Base-by-base conservation (phyloP, 2,329 filamentous ascomycete genomes). In the Plectosphaerella plurivora region DNA sequence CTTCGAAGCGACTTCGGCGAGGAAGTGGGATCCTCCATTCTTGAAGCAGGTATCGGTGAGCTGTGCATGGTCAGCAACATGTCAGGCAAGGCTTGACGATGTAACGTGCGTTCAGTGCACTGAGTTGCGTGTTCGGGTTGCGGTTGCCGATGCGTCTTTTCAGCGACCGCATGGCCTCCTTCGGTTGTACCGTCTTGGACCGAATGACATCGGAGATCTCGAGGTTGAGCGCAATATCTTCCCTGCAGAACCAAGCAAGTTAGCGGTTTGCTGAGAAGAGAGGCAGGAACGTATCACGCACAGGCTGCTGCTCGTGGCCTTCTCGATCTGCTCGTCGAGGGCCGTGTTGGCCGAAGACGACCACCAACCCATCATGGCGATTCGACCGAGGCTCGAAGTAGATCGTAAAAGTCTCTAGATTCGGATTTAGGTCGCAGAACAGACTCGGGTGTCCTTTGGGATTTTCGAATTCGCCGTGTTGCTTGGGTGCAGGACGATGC, bases 21-120 rank as follows among this genome's bases (percentile, higher is more conserved):
- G 85, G 70, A 99, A 99, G 72, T 99, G 94, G 39, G 88, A 83
- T 61, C 94, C 94, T 54, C 94, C 94, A 76, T 99, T 99, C 76
- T 99, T 99, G 56, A 97, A 91, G 68, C 94, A 99, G 1, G 94
- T 97, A 74, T 99, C 94, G 59, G 92, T 96, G 63, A 99, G 87
- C 91, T 84, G 83, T 87, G 53, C 24, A 28, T 24, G 22, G 49
- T 50, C 36, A 50, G 49, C 39, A 33, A 14, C 11, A n/a, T 10
- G 22, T 20, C 3, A 15, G 14, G 20, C 24, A 37, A 33, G 16
- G 15, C 15, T 18, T 49, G 8, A 2, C 14, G 11, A 33, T 45
- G 33, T 36, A 22, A 56, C 75, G 54, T 78, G 94, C 91, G 70
- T 94, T 95, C 51, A 99, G 75, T n/a, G 94, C 89, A 61, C 92